These are phyloP conservation scores for Mucor sp. DNA, from an alignment of 371 early-diverging fungal genomes.

Conservation along the genomic window DNA sequence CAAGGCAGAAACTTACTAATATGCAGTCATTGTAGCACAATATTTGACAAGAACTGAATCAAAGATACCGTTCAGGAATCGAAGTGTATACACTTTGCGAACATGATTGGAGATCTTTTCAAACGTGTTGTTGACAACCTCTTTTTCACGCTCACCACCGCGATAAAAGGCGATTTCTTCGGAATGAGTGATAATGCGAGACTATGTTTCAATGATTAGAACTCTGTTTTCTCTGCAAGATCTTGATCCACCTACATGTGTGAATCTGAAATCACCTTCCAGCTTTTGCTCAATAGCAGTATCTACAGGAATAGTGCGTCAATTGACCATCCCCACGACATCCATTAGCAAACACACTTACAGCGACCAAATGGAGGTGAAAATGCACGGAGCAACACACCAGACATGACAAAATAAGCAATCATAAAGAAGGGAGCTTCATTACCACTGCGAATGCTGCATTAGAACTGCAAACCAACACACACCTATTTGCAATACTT, in stretches of 20 bases:
- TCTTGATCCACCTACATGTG: constrained; percentile 56
- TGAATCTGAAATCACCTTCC: constrained; percentile 86
- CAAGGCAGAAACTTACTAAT: constrained; percentile 55
- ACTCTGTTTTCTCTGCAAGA: background rate
- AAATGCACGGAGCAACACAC: constrained; percentile 72
- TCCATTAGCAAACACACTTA: constrained; percentile 23
- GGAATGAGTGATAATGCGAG: constrained; percentile 81
- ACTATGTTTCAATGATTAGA: constrained; percentile 29
- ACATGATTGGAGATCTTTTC: constrained; percentile 79
- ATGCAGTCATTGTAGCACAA: constrained; percentile 87
- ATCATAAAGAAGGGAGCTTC: constrained; percentile 82
- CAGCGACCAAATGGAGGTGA: constrained; percentile 87
- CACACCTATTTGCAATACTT: constrained; percentile 21
- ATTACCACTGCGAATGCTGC: constrained; percentile 46
- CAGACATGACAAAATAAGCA: constrained; percentile 78
- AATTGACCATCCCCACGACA: too few relatives aligned
- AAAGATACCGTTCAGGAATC: constrained; percentile 80
- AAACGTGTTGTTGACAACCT: constrained; percentile 71
- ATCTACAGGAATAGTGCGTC: constrained; percentile 34
- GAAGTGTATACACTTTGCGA: constrained; percentile 74
- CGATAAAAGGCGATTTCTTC: constrained; percentile 91
- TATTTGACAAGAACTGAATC: constrained; percentile 89
- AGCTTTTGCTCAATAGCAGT: constrained; percentile 79
- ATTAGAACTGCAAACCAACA: background rate
- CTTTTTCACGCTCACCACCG: constrained; percentile 76